Percentiles rank a stretch among this genome's conserved stretches.
phyloP scores from a whole-genome alignment of 2,329 filamentous ascomycete species.

The Simplicillium sp. region DNA sequence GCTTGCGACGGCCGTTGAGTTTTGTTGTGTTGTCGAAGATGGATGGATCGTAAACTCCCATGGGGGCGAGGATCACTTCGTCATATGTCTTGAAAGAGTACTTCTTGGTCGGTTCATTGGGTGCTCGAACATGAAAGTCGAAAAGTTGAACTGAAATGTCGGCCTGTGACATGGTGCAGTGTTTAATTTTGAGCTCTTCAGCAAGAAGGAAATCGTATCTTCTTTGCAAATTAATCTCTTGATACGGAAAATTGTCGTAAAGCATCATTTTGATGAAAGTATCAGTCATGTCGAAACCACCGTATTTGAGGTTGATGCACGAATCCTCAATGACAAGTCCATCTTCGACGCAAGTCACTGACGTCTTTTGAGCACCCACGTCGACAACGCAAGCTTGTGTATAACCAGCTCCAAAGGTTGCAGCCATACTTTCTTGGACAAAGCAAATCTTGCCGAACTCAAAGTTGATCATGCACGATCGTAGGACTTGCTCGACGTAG shows the following conservation, averaged over 20 bases:
- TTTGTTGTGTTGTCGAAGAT: slow-evolving; percentile 82
- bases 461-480: slow-evolving; percentile 81
- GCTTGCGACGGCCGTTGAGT: slow-evolving; percentile 65
- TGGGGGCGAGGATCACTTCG: slow-evolving; percentile 85
- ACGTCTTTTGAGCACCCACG: slow-evolving; percentile 94
- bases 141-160: slow-evolving; percentile 82
- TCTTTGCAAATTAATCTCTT: slow-evolving; percentile 82
- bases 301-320: slow-evolving; percentile 88
- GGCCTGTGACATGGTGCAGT: slow-evolving; percentile 83
- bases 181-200: slow-evolving; percentile 90
- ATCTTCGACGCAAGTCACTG: slow-evolving; percentile 93
- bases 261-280: slow-evolving; percentile 98
- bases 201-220: slow-evolving; percentile 89
- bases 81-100: slow-evolving; percentile 97
- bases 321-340: slow-evolving; percentile 93
- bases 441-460: slow-evolving; percentile 85
- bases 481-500: slow-evolving; percentile 77
- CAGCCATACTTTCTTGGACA: slow-evolving; percentile 91
- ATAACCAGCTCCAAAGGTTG: slow-evolving; percentile 90
- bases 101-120: slow-evolving; percentile 81
- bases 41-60: slow-evolving; percentile 85
- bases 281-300: slow-evolving; percentile 86
- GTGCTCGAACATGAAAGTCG: slow-evolving; percentile 83
- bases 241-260: slow-evolving; percentile 89
- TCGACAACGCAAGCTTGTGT: slow-evolving; percentile 93